These are phyloP conservation scores for Melaleuca quinquenervia DNA, from an alignment of 345 rosid species.

Conservation along the genomic window DNA sequence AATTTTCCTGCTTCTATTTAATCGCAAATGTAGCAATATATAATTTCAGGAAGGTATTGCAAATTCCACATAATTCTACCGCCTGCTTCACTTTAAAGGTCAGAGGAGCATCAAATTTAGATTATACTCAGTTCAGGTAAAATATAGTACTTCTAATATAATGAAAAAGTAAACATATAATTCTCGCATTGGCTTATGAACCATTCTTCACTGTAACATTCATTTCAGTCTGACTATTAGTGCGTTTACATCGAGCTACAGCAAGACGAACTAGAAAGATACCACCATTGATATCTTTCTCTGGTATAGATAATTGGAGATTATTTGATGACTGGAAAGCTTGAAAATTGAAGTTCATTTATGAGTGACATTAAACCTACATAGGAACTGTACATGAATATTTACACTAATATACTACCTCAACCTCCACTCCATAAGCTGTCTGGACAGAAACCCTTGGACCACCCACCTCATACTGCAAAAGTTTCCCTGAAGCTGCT, in stretches of 20 bases:
- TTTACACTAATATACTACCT: slow-evolving; percentile 38
- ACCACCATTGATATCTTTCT: background rate
- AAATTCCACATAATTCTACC: background rate
- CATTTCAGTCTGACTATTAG: background rate
- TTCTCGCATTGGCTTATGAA: background rate
- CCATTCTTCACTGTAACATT: background rate
- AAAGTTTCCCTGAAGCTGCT: slow-evolving; percentile 97
- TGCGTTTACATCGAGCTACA: background rate
- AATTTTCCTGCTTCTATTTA: background rate
- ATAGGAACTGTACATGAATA: background rate
- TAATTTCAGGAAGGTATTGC: background rate
- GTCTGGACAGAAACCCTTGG: slow-evolving; percentile 93
- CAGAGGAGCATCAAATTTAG: background rate
- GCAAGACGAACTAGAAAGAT: background rate
- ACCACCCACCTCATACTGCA: slow-evolving; percentile 96
- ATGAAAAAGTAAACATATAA: background rate
- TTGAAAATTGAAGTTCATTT: background rate
- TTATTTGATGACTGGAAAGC: background rate
- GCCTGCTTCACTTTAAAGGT: background rate
- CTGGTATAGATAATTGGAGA: background rate
- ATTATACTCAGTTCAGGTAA: background rate
- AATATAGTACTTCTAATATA: background rate
- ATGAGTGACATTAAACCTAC: background rate
- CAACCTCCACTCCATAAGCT: slow-evolving; percentile 96
- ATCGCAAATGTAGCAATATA: background rate